Evolutionary conservation across 2,329 filamentous ascomycete genomes (phyloP).

Genomic region (Ceratocystis variospora): DNA sequence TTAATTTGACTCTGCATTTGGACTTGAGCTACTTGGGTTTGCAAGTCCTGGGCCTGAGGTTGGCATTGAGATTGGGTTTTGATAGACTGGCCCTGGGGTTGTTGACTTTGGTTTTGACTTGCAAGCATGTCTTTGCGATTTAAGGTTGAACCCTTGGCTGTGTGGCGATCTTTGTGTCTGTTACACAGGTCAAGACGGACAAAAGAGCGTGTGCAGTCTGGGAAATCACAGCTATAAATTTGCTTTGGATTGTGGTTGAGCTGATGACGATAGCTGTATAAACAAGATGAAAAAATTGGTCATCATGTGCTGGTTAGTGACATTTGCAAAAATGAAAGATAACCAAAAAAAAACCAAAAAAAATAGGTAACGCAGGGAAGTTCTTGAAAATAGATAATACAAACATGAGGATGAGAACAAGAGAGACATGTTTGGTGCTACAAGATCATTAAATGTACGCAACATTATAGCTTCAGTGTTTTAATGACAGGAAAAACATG

Average conservation of each 20-base stretch:
- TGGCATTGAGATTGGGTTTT: slow-evolving; percentile 2
- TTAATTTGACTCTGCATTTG: slow-evolving; percentile 36
- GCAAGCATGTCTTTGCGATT: slow-evolving; percentile 48
- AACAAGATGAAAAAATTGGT: background rate
- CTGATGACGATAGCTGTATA: slow-evolving; percentile 64
- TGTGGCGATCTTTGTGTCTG: slow-evolving; percentile 68
- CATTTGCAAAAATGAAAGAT: background rate
- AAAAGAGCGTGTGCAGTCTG: slow-evolving; percentile 79
- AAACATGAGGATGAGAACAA: background rate
- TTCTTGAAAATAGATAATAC: no score
- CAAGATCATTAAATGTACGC: background rate
- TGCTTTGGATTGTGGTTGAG: slow-evolving; percentile 92
- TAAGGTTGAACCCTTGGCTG: slow-evolving; percentile 62
- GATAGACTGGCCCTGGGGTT: background rate
- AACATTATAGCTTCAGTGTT: background rate
- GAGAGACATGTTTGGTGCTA: background rate
- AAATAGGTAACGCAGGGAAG: no score
- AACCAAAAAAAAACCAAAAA: no score
- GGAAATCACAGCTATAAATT: slow-evolving; percentile 86
- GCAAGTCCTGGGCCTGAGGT: background rate
- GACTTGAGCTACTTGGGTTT: slow-evolving; percentile 21
- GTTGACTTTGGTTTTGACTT: slow-evolving; percentile 23
- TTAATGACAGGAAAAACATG: background rate
- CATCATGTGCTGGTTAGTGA: background rate
- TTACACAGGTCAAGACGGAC: slow-evolving; percentile 87